Base-by-base conservation (phyloP, 805 yeast species). In the Zygoascus tannicola region DNA sequence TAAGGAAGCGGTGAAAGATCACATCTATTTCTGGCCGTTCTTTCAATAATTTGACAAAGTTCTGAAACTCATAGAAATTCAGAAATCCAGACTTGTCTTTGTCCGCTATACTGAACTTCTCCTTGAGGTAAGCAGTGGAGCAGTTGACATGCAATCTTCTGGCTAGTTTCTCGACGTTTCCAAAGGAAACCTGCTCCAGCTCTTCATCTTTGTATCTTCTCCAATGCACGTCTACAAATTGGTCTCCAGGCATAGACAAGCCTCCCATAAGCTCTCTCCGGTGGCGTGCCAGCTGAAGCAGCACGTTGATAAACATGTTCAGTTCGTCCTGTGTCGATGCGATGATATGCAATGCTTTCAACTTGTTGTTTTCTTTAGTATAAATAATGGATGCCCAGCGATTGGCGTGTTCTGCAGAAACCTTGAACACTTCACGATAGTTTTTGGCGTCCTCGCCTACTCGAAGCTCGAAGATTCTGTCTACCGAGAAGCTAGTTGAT, bases 351-450 rank as follows among this genome's bases (percentile, higher is more conserved):
- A 92, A 60, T 0, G 88, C 83, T 54, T 85, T 84, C 37, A 85
- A 66, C 57, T 81, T 84, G 2, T 73, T 69, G 44, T 73, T 77
- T 4, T 74, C 68, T 49, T 76, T 73, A 45, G 70, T 74, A 57
- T 85, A 90, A 10, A 86, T 76, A 26, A 90, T 74, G 0, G 95
- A 80, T 0, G 85, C 71, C 98, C 98, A 90, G 5, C 75, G 62
- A 10, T 69, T 66, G 36, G 78, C 76, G 43, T 72, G 74, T 41
- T 81, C 86, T 30, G 76, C 66, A 1, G 87, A 74, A 1, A 86
- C 73, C 32, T 81, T 79, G 52, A 85, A 75, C 60, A 87, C 95
- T 56, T 88, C 95, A 48, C 95, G 66, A 57, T 87, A 90, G 52
- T 85, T 85, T 30, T 74, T 72, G 1, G 96, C 96, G 54, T 82